Percentiles rank a stretch among this genome's conserved stretches.
Evolutionary conservation across 2,329 filamentous ascomycete species (phyloP).

Genomic region (Colletotrichum falcatum): DNA sequence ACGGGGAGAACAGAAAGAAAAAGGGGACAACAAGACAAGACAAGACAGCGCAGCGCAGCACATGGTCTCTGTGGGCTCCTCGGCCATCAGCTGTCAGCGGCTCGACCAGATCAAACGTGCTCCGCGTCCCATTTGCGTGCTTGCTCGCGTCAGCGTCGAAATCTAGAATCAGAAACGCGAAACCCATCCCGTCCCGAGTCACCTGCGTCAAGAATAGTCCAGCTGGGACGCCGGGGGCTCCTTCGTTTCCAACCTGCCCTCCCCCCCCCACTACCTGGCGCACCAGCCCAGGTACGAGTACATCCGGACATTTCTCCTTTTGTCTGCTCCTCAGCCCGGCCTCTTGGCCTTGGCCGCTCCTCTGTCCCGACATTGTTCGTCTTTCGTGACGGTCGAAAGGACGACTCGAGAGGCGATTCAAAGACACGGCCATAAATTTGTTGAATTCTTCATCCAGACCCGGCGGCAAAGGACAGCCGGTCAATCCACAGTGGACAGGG

Average conservation of each 20-base stretch:
- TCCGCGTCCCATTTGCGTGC: constrained; percentile 37
- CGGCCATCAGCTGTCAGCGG: constrained; percentile 34
- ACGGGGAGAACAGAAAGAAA: constrained; percentile 9
- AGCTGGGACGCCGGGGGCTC: constrained; percentile 19
- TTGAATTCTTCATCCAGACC: not conserved
- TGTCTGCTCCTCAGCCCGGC: not conserved
- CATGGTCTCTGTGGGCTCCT: constrained; percentile 30
- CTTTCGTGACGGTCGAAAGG: not conserved
- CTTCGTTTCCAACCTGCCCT: constrained; percentile 11
- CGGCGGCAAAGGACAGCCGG: constrained; percentile 19
- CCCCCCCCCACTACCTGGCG: constrained; percentile 8
- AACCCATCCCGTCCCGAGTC: constrained; percentile 39
- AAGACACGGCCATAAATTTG: not conserved
- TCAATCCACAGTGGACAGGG: constrained; percentile 23
- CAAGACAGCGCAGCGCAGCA: constrained; percentile 8
- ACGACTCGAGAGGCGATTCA: not conserved
- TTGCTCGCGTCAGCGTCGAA: constrained; percentile 40
- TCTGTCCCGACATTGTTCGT: not conserved
- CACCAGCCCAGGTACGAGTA: constrained; percentile 20
- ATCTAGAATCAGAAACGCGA: constrained; percentile 41
- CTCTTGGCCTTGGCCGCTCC: not conserved
- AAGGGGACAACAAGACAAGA: not conserved
- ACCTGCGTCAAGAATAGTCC: constrained; percentile 30
- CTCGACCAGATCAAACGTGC: constrained; percentile 36
- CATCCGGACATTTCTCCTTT: constrained; percentile 7